phyloP scores from a whole-genome alignment of 2,329 filamentous ascomycete genomes.

The Fusarium longipes region DNA sequence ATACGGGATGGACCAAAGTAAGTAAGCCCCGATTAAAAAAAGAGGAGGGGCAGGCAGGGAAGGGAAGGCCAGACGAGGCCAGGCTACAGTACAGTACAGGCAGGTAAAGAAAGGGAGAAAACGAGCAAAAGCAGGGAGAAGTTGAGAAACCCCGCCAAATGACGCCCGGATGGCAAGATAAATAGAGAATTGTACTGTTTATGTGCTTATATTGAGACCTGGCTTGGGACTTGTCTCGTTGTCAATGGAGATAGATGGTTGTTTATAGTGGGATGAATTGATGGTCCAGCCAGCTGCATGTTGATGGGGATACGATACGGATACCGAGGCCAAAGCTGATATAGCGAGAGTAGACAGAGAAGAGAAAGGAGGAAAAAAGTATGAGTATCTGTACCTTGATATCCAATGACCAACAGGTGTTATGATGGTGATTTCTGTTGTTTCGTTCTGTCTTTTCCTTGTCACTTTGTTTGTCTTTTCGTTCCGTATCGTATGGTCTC shows the following conservation, averaged over 20 bases:
- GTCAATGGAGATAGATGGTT: constrained; percentile 32
- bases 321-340: constrained; percentile 19
- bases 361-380: not conserved
- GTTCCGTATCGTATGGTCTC: constrained; percentile 12
- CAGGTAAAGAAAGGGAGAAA: constrained; percentile 30
- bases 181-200: constrained; percentile 3
- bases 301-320: constrained; percentile 31
- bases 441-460: constrained; percentile 12
- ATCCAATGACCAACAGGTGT: not conserved
- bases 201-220: constrained; percentile 21
- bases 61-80: constrained; percentile 14
- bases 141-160: constrained; percentile 23
- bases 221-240: constrained; percentile 31
- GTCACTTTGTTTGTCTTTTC: not conserved
- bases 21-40: constrained; percentile 41
- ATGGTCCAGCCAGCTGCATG: constrained; percentile 13
- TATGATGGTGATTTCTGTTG: constrained; percentile 15
- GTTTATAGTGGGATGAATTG: constrained; percentile 27
- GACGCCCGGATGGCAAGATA: constrained; percentile 18
- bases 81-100: constrained; percentile 14
- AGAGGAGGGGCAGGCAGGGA: constrained; percentile 42
- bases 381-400: constrained; percentile 21
- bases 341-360: not conserved
- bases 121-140: constrained; percentile 24
- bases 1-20: constrained; percentile 39